These are phyloP conservation scores for Geotrichum phurueaensis DNA, from an alignment of 1,139 yeast species.

Conservation along the genomic window DNA sequence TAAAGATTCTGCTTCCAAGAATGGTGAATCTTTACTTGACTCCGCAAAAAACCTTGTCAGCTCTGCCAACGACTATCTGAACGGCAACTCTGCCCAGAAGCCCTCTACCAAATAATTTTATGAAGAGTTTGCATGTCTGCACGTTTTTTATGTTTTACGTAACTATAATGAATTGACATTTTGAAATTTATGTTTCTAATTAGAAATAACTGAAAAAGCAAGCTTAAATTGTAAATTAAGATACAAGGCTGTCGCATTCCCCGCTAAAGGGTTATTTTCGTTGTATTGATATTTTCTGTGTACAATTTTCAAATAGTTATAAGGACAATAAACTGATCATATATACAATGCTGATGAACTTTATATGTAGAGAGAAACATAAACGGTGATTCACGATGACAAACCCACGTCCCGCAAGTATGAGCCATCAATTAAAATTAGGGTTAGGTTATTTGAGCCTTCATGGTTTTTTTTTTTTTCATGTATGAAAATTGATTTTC, in stretches of 20 bases:
- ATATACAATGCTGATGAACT: too few relatives aligned
- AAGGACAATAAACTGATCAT: too few relatives aligned
- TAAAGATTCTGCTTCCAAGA: slow-evolving; percentile 8
- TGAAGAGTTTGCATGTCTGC: background rate
- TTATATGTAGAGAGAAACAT: too few relatives aligned
- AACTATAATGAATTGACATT: background rate
- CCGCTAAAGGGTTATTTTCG: too few relatives aligned
- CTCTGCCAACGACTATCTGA: slow-evolving; percentile 17
- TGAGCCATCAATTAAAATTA: background rate
- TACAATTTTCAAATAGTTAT: too few relatives aligned
- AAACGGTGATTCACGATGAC: background rate
- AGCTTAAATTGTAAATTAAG: too few relatives aligned
- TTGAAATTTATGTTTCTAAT: too few relatives aligned
- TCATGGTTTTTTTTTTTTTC: background rate
- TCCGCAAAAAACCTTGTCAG: slow-evolving; percentile 18
- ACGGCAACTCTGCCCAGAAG: slow-evolving; percentile 16
- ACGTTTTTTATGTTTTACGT: background rate
- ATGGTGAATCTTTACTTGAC: slow-evolving; percentile 16
- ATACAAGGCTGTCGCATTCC: too few relatives aligned
- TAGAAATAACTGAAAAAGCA: too few relatives aligned
- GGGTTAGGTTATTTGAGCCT: background rate
- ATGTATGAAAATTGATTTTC: background rate
- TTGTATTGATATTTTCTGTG: too few relatives aligned
- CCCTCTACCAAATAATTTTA: slow-evolving; percentile 7
- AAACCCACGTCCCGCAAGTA: background rate